Evolutionary conservation across 2,329 filamentous ascomycete species (phyloP), one percentile per base, ranked within the genome.

Genomic region (Akanthomyces uredinophilus): DNA sequence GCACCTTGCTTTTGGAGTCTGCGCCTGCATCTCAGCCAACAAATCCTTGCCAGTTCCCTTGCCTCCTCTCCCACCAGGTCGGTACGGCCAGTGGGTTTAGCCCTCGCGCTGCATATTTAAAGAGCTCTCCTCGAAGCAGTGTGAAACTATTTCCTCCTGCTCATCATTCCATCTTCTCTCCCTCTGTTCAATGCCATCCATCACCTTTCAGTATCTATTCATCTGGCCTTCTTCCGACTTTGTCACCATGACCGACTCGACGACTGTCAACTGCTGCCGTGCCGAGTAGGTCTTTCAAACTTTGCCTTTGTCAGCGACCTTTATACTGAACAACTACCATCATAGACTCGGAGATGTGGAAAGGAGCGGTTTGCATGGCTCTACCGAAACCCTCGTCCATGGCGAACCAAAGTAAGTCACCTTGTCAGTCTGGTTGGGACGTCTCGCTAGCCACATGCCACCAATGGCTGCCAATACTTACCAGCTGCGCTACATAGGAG

Each of bases 391-490:
- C 7, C 57, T 60, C 1, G 2, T 60, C 5, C 35, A 24, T 43
- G 57, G 57, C 18, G 18, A 60, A 13, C 47, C 57, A 32, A 60
- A 60, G 57, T 60, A 43, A 44, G 57, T 51, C 20, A 13, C 14
- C n/a, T 39, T 11, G 46, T 18, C 7, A 4, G 1, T 10, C 8
- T 2, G 11, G n/a, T 52, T 14, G 32, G 7, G 4, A 13, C 39
- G 4, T n/a, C 11, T 6, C 46, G 20, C 14, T 11, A 27, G 24
- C 24, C 47, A 50, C 20, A n/a, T 35, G 22, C 52, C 4, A n/a
- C 5, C n/a, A 16, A 20, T 5, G 2, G 24, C 7, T 18, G 2
- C 22, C 6, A 10, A 24, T 14, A 24, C 56, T 59, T 16, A 59
- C 10, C 32, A 10, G 11, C 11, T 35, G 1, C n/a, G 2, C 11